Evolutionary conservation across 2,329 filamentous ascomycete genomes (phyloP).

Genomic region (Cercospora zeina): DNA sequence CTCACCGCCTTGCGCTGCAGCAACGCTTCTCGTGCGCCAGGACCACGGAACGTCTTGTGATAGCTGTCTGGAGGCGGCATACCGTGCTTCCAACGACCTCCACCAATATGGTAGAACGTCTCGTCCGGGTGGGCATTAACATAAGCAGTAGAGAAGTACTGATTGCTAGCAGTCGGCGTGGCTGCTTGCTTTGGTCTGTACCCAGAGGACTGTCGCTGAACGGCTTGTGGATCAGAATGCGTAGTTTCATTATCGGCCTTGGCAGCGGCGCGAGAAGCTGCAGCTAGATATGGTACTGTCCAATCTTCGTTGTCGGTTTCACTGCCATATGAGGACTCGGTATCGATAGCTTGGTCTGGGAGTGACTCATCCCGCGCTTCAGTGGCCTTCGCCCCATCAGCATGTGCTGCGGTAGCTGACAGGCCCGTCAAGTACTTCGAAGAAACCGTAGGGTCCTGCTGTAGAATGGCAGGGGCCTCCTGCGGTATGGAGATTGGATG

Average conservation of each 20-base stretch:
- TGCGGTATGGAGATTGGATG: neutral
- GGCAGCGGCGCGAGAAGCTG: neutral
- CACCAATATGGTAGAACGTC: slow-evolving; percentile 25
- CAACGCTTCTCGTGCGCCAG: neutral
- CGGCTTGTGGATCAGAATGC: too few relatives aligned
- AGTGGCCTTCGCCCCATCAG: neutral
- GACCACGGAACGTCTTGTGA: slow-evolving; percentile 17
- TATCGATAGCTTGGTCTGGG: neutral
- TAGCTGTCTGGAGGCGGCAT: slow-evolving; percentile 14
- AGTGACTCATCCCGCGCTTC: neutral
- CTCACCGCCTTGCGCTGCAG: neutral
- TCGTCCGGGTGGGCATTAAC: slow-evolving; percentile 24
- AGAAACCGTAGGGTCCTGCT: neutral
- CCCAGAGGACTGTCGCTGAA: too few relatives aligned
- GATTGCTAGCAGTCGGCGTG: neutral
- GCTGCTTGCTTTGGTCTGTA: neutral
- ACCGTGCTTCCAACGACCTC: slow-evolving; percentile 19
- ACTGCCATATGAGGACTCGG: slow-evolving; percentile 9
- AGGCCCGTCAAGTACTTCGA: neutral
- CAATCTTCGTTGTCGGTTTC: slow-evolving; percentile 15
- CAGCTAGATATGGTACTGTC: neutral
- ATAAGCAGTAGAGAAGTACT: slow-evolving; percentile 20
- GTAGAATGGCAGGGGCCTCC: neutral
- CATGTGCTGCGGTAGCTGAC: neutral
- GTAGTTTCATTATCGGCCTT: neutral